Conservation (phyloP, 257 asterid genomes). For the Solanum paucissectum region DNA sequence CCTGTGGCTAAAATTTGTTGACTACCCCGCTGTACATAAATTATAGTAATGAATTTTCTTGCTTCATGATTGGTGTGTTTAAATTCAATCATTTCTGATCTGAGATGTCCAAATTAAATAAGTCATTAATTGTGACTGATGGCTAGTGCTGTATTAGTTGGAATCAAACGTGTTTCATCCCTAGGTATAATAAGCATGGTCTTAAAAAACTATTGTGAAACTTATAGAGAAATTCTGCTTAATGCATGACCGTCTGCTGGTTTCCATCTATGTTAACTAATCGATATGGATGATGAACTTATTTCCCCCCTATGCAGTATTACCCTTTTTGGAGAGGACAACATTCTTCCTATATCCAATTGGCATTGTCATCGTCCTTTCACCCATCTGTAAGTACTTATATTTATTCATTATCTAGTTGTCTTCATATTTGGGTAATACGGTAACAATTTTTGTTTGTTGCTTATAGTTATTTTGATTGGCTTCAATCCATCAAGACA, state of each 20-base stretch:
- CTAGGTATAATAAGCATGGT: not conserved
- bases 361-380: constrained; percentile 66
- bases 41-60: not conserved
- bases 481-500: constrained; percentile 97
- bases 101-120: not conserved
- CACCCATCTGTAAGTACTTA: constrained; percentile 55
- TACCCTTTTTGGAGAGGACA: constrained; percentile 96
- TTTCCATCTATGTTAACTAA: not conserved
- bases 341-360: constrained; percentile 96
- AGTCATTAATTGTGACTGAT: not conserved
- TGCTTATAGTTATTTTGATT: constrained; percentile 64
- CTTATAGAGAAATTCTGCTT: not conserved
- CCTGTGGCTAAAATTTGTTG: not conserved
- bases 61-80: not conserved
- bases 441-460: not conserved
- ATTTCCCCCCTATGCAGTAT: constrained; percentile 41
- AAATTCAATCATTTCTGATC: not conserved
- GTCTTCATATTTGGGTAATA: not conserved
- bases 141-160: too few relatives aligned
- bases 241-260: not conserved
- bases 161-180: not conserved
- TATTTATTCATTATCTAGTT: not conserved
- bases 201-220: not conserved
- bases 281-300: not conserved
- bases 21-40: not conserved